A percentile compares a stretch with the other conserved stretches of the same genome.
Conservation (phyloP, 1,139 yeast genomes). For the Hyphopichia burtonii region DNA sequence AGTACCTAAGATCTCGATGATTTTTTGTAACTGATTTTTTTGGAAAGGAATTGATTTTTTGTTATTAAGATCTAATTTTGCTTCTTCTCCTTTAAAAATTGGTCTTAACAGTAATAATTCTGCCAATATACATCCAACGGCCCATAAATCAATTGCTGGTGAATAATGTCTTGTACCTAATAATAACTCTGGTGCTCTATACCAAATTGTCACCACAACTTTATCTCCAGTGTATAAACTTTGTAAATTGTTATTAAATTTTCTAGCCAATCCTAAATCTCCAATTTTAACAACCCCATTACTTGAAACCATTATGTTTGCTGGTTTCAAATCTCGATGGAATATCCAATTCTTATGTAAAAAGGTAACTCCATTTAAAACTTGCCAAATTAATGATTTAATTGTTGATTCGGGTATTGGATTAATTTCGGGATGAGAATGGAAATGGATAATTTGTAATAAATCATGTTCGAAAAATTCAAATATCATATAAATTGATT, state of each 20-base stretch:
- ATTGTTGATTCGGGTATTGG: slow-evolving; percentile 76
- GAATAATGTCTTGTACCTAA: slow-evolving; percentile 93
- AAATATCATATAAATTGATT: slow-evolving; percentile 90
- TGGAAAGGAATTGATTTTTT: slow-evolving; percentile 93
- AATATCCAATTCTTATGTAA: slow-evolving; percentile 94
- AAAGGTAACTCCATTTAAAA: slow-evolving; percentile 85
- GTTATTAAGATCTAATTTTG: slow-evolving; percentile 77
- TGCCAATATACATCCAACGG: slow-evolving; percentile 94
- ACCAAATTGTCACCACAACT: slow-evolving; percentile 98
- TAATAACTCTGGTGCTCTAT: slow-evolving; percentile 90
- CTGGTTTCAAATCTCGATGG: slow-evolving; percentile 95
- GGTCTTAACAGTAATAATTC: slow-evolving; percentile 88
- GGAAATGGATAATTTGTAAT: slow-evolving; percentile 88
- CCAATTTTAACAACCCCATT: slow-evolving; percentile 93
- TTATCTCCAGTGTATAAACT: slow-evolving; percentile 91
- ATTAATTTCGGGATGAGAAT: slow-evolving; percentile 82
- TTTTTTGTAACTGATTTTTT: slow-evolving; percentile 85
- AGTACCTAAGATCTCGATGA: slow-evolving; percentile 85
- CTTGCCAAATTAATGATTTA: slow-evolving; percentile 88
- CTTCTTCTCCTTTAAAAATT: slow-evolving; percentile 95
- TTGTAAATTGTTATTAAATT: slow-evolving; percentile 86
- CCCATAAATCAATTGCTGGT: slow-evolving; percentile 95
- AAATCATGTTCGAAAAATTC: slow-evolving; percentile 96
- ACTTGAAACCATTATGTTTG: slow-evolving; percentile 92
- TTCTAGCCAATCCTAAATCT: slow-evolving; percentile 90